phyloP scores from a whole-genome alignment of 1,284 basidiomycete species.

The Veloboletus limbatus region DNA sequence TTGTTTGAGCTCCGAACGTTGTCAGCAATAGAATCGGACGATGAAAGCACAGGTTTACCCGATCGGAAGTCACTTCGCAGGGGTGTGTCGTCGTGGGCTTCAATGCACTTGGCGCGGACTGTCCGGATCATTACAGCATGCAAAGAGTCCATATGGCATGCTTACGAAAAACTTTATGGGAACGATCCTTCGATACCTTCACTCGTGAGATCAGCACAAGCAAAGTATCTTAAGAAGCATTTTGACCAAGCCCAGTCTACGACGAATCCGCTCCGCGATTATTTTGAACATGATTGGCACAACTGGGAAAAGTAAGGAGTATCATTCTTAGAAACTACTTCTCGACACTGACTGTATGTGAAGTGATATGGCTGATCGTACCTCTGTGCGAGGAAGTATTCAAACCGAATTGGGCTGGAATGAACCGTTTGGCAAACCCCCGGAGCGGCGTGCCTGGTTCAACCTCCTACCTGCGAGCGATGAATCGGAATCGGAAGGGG shows the following conservation, averaged over 20 bases:
- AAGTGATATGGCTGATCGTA: conserved; percentile 76
- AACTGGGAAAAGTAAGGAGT: conserved; percentile 64
- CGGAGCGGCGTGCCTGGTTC: conserved; percentile 56
- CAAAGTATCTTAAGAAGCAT: conserved; percentile 32
- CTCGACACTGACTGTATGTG: conserved; percentile 6
- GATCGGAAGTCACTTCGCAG: conserved; percentile 25
- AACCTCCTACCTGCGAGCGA: conserved; percentile 29
- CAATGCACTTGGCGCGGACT: conserved; percentile 61
- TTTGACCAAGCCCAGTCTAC: conserved; percentile 24
- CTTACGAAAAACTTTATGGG: conserved; percentile 53
- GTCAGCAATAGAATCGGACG: conserved; percentile 23
- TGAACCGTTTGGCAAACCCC: conserved; percentile 46
- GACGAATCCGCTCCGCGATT: conserved; percentile 45
- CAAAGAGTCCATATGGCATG: conserved; percentile 66
- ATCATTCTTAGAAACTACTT: neutral
- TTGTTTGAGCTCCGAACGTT: conserved; percentile 32
- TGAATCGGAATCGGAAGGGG: conserved; percentile 23
- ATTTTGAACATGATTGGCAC: conserved; percentile 64
- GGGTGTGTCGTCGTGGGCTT: conserved; percentile 42
- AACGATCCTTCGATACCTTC: conserved; percentile 36
- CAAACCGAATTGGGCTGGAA: conserved; percentile 50
- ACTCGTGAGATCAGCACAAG: conserved; percentile 32
- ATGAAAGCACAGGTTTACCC: conserved; percentile 10
- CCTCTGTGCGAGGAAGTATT: conserved; percentile 53
- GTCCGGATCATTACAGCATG: conserved; percentile 56